Evolutionary conservation across 2,329 filamentous ascomycete genomes (phyloP).

Genomic region (Diaporthe australafricana): DNA sequence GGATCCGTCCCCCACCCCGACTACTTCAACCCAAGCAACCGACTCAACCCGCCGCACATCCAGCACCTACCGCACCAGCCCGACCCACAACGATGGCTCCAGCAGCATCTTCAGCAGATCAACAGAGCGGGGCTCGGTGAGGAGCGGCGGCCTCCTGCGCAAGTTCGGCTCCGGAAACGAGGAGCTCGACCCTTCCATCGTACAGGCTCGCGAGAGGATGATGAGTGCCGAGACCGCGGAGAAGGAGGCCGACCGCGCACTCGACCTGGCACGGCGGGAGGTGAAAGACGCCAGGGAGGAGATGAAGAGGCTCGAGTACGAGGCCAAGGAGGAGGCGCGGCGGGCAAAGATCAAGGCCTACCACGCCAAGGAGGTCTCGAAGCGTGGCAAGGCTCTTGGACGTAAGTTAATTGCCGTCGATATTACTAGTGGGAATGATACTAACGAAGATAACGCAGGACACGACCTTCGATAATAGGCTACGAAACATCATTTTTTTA

Average conservation of each 20-base stretch:
- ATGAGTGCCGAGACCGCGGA: slow-evolving; percentile 73
- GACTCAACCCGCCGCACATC: slow-evolving; percentile 24
- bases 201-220: slow-evolving; percentile 71
- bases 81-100: slow-evolving; percentile 41
- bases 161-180: slow-evolving; percentile 57
- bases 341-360: slow-evolving; percentile 76
- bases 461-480: slow-evolving; percentile 22
- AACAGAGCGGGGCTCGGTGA: slow-evolving; percentile 44
- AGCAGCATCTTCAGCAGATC: slow-evolving; percentile 44
- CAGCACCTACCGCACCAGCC: slow-evolving; percentile 32
- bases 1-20: slow-evolving; percentile 44
- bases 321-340: slow-evolving; percentile 74
- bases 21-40: slow-evolving; percentile 42
- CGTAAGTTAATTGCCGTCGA: slow-evolving; percentile 59
- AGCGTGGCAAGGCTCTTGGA: slow-evolving; percentile 76
- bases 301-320: slow-evolving; percentile 71
- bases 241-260: slow-evolving; percentile 72
- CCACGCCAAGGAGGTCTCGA: slow-evolving; percentile 73
- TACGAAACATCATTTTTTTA: not conserved
- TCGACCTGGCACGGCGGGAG: slow-evolving; percentile 64
- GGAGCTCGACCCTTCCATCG: slow-evolving; percentile 71
- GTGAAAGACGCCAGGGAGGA: slow-evolving; percentile 74
- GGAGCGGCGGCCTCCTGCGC: slow-evolving; percentile 54
- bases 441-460: slow-evolving; percentile 14
- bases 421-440: no score